Evolutionary conservation across 2,329 filamentous ascomycete genomes (phyloP), one percentile per base, ranked within the genome.

Genomic region (Aspergillus tanneri): DNA sequence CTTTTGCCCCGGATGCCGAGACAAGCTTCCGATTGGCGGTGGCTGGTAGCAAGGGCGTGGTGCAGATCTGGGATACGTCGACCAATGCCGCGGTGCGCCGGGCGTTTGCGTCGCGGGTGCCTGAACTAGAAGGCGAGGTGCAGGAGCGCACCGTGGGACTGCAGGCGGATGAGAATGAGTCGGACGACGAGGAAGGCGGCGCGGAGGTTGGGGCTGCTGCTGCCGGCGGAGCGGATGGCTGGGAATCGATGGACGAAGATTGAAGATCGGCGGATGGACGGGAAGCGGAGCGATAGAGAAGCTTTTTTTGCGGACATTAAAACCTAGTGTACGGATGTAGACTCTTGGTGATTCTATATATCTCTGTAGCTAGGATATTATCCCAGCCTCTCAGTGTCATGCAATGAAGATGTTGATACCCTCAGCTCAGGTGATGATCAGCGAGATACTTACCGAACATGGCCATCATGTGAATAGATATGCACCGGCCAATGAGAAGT

Each of bases 41-140:
- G 14, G 93, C 92, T 5, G 93, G 93, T 46, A 97, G 91, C 77
- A 95, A 95, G 75, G 93, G 93, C 37, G 82, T 83, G 27, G 84
- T 97, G 65, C 88, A 95, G 68, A 85, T 99, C 44, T 99, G 93
- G 93, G 92, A 97, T 71, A 96, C 93, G 18, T 86, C 89, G 68
- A 99, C 93, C 48, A 99, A 99, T 68, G 83, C 82, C 11, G 86
- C 87, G 21, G 90, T 99, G 24, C 83, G 93, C 49, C 81, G 86
- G 54, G 85, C 87, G 1, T 99, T 99, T 73, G 90, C 87, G 27
- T 82, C 76, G 62, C 85, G 83, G 49, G 78, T 92, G 48, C 79
- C 82, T 27, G 73, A 77, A 53, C 72, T 77, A 5, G 82, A 82
- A 40, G 83, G 77, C 12, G 81, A 83, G 38, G 82, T 84, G 19